Percentiles rank a stretch among this genome's conserved stretches.
Evolutionary conservation across 345 rosid species (phyloP).

Genomic region (Hypericum androsaemum): DNA sequence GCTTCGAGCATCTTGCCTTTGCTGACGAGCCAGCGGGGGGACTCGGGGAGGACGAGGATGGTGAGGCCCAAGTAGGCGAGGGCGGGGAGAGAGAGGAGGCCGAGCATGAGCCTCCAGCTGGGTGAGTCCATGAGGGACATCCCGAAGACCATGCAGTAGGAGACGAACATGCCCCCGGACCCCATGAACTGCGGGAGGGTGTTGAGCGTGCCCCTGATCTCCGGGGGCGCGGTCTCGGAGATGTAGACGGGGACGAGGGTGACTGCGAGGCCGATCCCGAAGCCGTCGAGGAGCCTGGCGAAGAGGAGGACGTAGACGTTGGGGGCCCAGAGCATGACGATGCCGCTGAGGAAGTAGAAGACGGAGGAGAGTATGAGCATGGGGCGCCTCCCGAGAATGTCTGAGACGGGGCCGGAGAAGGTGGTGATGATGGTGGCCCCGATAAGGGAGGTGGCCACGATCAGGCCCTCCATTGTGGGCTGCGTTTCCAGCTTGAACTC

Average conservation of each 20-base stretch:
- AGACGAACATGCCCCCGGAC: constrained; percentile 37
- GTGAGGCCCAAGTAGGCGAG: constrained; percentile 17
- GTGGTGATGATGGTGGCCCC: constrained; percentile 35
- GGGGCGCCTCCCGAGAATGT: constrained; percentile 29
- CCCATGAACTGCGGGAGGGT: constrained; percentile 39
- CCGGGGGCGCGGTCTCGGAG: constrained; percentile 40
- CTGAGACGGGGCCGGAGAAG: constrained; percentile 29
- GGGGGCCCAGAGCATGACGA: constrained; percentile 39
- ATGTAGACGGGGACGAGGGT: constrained; percentile 37
- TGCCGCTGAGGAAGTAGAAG: constrained; percentile 26
- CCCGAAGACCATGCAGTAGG: constrained; percentile 32
- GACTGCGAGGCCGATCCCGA: constrained; percentile 37
- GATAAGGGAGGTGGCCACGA: constrained; percentile 33
- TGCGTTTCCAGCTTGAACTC: constrained; percentile 29
- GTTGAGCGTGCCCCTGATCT: constrained; percentile 35
- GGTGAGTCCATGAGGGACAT: constrained; percentile 33
- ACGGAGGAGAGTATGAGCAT: constrained; percentile 32
- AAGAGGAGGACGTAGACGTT: constrained; percentile 33
- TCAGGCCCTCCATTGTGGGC: constrained; percentile 37
- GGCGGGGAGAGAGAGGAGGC: constrained; percentile 35
- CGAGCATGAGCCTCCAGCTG: constrained; percentile 44
- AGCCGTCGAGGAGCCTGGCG: constrained; percentile 31
- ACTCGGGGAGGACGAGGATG: constrained; percentile 33
- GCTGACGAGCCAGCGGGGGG: constrained; percentile 42
- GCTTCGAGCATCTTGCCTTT: constrained; percentile 36